Conservation (phyloP, 129 eudicot species). For the Dittrichia graveolens region DNA sequence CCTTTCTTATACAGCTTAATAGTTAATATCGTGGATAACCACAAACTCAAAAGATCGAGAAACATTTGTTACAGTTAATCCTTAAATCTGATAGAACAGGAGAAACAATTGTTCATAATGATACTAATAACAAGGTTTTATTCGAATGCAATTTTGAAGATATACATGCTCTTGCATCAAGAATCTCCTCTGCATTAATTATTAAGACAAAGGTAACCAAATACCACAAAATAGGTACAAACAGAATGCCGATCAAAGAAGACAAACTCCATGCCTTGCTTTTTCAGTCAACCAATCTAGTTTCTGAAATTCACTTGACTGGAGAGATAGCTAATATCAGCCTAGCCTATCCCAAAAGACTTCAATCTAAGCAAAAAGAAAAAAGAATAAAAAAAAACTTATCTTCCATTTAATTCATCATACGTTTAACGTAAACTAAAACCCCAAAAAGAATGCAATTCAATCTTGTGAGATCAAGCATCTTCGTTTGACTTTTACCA, state of each 20-base stretch:
- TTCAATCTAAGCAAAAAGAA: not conserved
- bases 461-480: not conserved
- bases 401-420: not conserved
- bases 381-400: not conserved
- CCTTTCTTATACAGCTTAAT: not conserved
- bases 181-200: too few relatives aligned
- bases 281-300: not conserved
- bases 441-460: not conserved
- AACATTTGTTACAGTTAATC: not conserved
- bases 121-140: not conserved
- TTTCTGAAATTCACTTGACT: not conserved
- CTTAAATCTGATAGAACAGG: too few relatives aligned
- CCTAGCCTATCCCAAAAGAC: constrained; percentile 1
- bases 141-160: not conserved
- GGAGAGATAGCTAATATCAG: not conserved
- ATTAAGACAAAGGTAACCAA: too few relatives aligned
- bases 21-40: not conserved
- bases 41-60: not conserved
- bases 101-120: not conserved
- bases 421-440: not conserved
- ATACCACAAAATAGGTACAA: not conserved
- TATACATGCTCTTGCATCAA: not conserved
- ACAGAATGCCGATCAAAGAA: not conserved
- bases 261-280: not conserved
- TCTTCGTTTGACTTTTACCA: constrained; percentile 22